Base-by-base conservation (phyloP, 2,329 filamentous ascomycete species). In the Trichoderma harzianum region DNA sequence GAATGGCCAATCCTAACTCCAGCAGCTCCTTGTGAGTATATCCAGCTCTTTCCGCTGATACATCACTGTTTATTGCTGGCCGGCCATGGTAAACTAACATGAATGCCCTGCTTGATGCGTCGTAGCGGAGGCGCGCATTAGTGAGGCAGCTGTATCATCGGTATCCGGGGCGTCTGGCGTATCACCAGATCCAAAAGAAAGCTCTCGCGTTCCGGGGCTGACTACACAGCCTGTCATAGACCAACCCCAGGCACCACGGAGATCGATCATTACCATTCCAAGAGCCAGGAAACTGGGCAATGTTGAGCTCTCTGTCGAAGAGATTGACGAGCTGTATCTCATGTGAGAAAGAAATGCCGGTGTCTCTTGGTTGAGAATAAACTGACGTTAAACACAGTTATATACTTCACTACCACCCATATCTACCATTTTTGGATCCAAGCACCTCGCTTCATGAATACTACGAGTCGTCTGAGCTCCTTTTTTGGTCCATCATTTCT, bases 401-500 rank as follows among this genome's bases (percentile, higher is more conserved):
- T n/a, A 61, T 69, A n/a, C 34, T 69, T 12, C 66, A 61, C 28
- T 61, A 69, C 3, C 66, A 69, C 16, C 55, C 66, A 24, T 69
- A 61, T 61, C 21, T 69, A 26, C 66, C 66, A 2, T 69, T 69
- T 43, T n/a, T 69, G 8, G 66, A 69, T 4, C 55, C 66, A 6
- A 34, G 36, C 14, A 69, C 55, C 6, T 61, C 66, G 14, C 28
- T 61, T 43, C 66, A 69, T 3, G 66, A 69, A 21, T 61, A 61
- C 30, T 61, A 36, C 26, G 66, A 61, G 5, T 69, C 66, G 5
- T 69, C 55, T 26, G 55, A 61, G 66, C 26, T 69, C 0, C 66
- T 69, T 10, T 69, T 69, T n/a, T 69, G 66, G 66, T 69, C 66
- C 66, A 26, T 69, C 36, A 36, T 69, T 32, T 60, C 66, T 14